These are phyloP conservation scores for Aspergillus nanangensis DNA, from an alignment of 495 filamentous ascomycete species.

Conservation along the genomic window DNA sequence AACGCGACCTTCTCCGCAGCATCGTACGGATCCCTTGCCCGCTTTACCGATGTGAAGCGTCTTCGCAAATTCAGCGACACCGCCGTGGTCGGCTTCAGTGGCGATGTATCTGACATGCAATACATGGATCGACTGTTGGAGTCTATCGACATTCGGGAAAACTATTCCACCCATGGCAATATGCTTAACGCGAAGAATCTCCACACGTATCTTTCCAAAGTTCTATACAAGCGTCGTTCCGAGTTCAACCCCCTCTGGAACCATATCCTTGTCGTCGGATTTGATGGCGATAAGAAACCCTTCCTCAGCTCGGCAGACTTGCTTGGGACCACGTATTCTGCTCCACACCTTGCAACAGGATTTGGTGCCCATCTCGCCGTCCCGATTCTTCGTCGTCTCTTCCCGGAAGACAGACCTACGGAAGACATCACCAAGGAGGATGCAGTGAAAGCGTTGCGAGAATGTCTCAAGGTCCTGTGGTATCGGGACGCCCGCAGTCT, in stretches of 20 bases:
- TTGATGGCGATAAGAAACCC: slow-evolving; percentile 73
- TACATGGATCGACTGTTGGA: slow-evolving; percentile 86
- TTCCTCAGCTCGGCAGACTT: slow-evolving; percentile 90
- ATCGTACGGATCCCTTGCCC: slow-evolving; percentile 94
- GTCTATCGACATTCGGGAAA: slow-evolving; percentile 82
- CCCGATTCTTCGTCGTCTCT: slow-evolving; percentile 78
- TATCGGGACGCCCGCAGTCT: slow-evolving; percentile 93
- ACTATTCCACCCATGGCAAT: slow-evolving; percentile 61
- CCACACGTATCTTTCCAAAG: slow-evolving; percentile 91
- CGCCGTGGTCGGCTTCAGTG: slow-evolving; percentile 80
- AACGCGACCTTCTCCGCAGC: slow-evolving; percentile 44
- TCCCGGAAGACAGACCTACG: slow-evolving; percentile 74
- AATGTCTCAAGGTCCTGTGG: slow-evolving; percentile 97
- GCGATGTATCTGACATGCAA: slow-evolving; percentile 98
- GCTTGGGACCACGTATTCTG: slow-evolving; percentile 84
- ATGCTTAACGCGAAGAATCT: slow-evolving; percentile 84
- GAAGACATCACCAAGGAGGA: slow-evolving; percentile 67
- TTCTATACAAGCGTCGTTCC: slow-evolving; percentile 88
- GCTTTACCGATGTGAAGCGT: slow-evolving; percentile 90
- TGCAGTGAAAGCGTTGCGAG: slow-evolving; percentile 73
- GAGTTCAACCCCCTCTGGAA: slow-evolving; percentile 99
- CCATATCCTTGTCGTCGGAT: slow-evolving; percentile 80
- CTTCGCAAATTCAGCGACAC: slow-evolving; percentile 73
- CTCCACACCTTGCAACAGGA: slow-evolving; percentile 85
- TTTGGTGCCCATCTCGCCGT: slow-evolving; percentile 91